Base-by-base conservation (phyloP, 2,329 filamentous ascomycete species). In the Fusarium pseudocircinatum region DNA sequence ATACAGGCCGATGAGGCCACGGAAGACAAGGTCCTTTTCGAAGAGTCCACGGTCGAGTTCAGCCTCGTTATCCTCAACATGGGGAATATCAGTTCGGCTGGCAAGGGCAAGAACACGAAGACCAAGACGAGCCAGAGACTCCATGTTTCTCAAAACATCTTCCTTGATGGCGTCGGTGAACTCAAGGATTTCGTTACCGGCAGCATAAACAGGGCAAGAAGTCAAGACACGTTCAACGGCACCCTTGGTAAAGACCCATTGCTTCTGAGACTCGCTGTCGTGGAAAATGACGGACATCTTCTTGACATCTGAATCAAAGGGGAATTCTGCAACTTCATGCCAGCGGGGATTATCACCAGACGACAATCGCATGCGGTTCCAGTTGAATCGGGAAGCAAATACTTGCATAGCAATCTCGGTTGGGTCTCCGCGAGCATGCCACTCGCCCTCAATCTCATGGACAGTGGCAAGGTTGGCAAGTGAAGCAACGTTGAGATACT, bases 231-330 rank as follows among this genome's bases (percentile, higher is more conserved):
- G 86, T 78, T 94, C 92, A 9, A 93, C 92, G 4, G 92, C 92
- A 56, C 91, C 91, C 78, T 92, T 92, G 64, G 89, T 90, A 75
- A 90, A 90, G 52, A 89, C 82, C 80, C 81, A 85, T 72, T 84
- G 84, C 60, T 84, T 81, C 30, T 82, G 79, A 3, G 78, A 79
- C 13, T 82, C 78, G 20, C 74, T 75, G 28, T 86, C 80, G 47
- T 85, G 77, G 79, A 92, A 92, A 60, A 93, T 90, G 42, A 93
- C 91, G 0, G 91, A 92, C 92, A 94, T 94, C 76, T 91, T 92
- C 84, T 94, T 94, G 71, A 94, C 88, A 64, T 89, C 89, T 0
- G 91, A 93, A 77, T 94, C 92, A 71, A 94, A 94, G 0, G 91
- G 92, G 66, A 92, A 93, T 75, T 94, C 92, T 4, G 90, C 89